Conservation (phyloP, 75 land plant species). For the Sequoia sempervirens region DNA sequence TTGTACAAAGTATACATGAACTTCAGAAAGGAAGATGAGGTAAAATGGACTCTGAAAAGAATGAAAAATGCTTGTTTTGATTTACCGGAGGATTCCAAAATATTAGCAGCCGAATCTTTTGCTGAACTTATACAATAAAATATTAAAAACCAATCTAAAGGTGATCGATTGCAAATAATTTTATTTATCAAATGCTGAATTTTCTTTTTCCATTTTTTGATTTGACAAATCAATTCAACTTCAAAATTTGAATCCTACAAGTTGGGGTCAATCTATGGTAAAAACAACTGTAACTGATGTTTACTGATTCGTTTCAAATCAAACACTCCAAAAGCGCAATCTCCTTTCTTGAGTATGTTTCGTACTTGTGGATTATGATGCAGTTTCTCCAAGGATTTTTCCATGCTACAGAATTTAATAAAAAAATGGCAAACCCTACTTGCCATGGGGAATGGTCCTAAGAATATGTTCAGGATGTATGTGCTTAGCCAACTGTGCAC, state of each 20-base stretch:
- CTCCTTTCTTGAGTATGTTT: background rate
- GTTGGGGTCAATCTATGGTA: background rate
- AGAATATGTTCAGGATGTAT: background rate
- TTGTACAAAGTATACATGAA: slow-evolving; percentile 47
- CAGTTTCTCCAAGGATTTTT: background rate
- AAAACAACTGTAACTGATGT: background rate
- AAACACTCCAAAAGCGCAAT: background rate
- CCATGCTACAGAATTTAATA: background rate
- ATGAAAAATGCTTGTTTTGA: slow-evolving; percentile 67
- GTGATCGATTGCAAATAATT: background rate
- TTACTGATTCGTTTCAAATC: background rate
- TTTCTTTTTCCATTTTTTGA: background rate
- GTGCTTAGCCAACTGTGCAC: background rate
- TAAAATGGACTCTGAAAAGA: slow-evolving; percentile 30
- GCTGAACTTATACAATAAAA: background rate
- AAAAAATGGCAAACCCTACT: background rate
- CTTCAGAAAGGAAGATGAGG: slow-evolving; percentile 29
- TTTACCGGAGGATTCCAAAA: slow-evolving; percentile 18
- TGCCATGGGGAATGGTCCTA: background rate
- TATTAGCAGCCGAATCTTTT: background rate
- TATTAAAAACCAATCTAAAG: background rate
- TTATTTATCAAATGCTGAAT: background rate
- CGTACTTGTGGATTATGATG: background rate
- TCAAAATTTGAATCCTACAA: background rate
- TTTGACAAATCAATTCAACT: background rate